Conservation (phyloP, 192 early-diverging fungal genomes). For the Thoreauomyces humboldtii region DNA sequence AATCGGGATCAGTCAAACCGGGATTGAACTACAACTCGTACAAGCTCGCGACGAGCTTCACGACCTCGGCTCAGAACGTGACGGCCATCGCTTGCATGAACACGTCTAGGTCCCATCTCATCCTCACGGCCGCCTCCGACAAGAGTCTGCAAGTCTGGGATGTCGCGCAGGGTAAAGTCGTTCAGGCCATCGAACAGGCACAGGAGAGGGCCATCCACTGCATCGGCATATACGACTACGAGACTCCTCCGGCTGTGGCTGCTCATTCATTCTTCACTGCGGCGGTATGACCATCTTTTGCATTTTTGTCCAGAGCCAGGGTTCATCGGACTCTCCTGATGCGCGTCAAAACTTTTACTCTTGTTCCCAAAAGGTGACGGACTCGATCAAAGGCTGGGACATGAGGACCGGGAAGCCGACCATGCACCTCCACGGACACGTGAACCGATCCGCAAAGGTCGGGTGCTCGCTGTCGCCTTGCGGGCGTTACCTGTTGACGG, state of each 20-base stretch:
- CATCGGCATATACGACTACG: constrained; percentile 15
- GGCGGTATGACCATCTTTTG: background rate
- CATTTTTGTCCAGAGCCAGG: no score
- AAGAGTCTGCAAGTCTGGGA: constrained; percentile 28
- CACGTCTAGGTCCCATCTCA: constrained; percentile 5
- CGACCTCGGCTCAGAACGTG: constrained; percentile 9
- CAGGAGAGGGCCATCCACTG: constrained; percentile 16
- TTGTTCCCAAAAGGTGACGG: constrained; percentile 14
- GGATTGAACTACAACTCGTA: constrained; percentile 21
- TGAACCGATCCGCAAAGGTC: constrained; percentile 30
- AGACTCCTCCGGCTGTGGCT: background rate
- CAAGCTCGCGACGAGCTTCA: background rate
- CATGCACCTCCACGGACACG: constrained; percentile 37
- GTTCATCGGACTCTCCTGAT: no score
- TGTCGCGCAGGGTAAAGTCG: constrained; percentile 2
- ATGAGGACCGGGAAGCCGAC: constrained; percentile 20
- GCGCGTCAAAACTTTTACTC: background rate
- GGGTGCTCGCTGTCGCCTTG: constrained; percentile 33
- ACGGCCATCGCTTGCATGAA: constrained; percentile 22
- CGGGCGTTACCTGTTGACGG: constrained; percentile 33
- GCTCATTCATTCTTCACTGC: constrained; percentile 9
- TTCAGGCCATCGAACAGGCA: constrained; percentile 1
- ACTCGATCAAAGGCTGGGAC: constrained; percentile 41
- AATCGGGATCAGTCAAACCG: constrained; percentile 17
- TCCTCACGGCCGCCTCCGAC: constrained; percentile 20